Conservation (phyloP, 2,329 filamentous ascomycete genomes). For the Zalaria obscura region DNA sequence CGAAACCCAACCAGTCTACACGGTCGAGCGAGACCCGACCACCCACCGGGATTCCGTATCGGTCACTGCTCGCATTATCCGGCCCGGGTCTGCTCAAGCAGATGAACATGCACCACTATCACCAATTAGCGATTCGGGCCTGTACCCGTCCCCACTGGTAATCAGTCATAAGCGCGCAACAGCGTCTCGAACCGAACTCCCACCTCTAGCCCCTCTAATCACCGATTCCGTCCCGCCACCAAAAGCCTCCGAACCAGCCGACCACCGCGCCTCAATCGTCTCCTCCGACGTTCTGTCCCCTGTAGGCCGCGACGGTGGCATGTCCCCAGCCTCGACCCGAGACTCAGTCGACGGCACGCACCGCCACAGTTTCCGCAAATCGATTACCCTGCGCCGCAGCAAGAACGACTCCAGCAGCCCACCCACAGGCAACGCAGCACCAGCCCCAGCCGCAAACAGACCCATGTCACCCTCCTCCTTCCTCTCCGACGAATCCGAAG, state of each 20-base stretch:
- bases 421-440: conserved; percentile 1
- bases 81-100: conserved; percentile 35
- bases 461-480: conserved; percentile 13
- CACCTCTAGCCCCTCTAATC: background rate
- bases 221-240: background rate
- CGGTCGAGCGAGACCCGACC: conserved; percentile 20
- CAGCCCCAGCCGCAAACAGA: conserved; percentile 10
- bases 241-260: background rate
- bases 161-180: conserved; percentile 44
- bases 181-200: conserved; percentile 4
- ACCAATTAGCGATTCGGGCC: conserved; percentile 29
- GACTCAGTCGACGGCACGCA: conserved; percentile 1
- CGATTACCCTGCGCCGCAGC: background rate
- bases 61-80: conserved; percentile 71
- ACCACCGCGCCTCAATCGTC: background rate
- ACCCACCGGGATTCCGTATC: conserved; percentile 62
- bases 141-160: conserved; percentile 43
- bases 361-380: conserved; percentile 3
- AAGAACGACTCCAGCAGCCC: background rate
- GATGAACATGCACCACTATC: conserved; percentile 19
- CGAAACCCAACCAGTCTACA: conserved; percentile 22
- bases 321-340: background rate
- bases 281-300: conserved; percentile 1
- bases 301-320: background rate
- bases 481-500: conserved; percentile 22